Evolutionary conservation across 192 early-diverging fungal species (phyloP), one percentile per base, ranked within the genome.

Genomic region (Coemansia sp.): DNA sequence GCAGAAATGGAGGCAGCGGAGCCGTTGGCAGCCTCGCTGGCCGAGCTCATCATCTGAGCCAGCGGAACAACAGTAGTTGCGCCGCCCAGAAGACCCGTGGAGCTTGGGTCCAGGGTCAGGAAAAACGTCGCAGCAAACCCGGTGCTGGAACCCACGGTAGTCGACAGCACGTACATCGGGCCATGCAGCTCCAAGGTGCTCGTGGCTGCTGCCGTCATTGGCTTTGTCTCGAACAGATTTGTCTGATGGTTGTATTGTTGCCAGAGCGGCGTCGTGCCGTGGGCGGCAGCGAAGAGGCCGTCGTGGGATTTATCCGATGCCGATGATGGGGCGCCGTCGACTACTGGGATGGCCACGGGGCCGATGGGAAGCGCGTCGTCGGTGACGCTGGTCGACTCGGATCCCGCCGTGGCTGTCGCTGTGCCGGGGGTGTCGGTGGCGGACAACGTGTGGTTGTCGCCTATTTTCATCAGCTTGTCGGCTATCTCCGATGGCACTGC

Each of bases 81-180:
- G 35, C 56, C 19, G 29, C 35, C 47, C 54, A 54, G 51, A 28
- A 14, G 25, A 19, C 48, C 36, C 27, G 16, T 23, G 2, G 54
- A 30, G 49, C 58, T 24, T 3, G 76, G 72, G 22, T 79, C 76
- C 32, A 79, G 58, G 3, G 67, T 58, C 35, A 79, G 47, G 19
- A 67, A 64, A 48, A 73, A 79, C 24, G 76, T 79, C 6, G 71
- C 68, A 1, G 76, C 71, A 65, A 73, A 79, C 0, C 76, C 76
- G 0, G 32, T 11, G 27, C 7, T 16, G 16, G 58, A 0, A 18
- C n/a, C 61, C 59, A 22, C 30, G 59, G 47, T 23, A 50, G 53
- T 20, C 42, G 19, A 51, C 14, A 53, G 32, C 11, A 24, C 14
- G 53, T 23, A 20, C 36, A 30, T 36, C 23, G 39, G 42, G 14